Conservation (phyloP, 208 protist species). For the Strigomonas galati region DNA sequence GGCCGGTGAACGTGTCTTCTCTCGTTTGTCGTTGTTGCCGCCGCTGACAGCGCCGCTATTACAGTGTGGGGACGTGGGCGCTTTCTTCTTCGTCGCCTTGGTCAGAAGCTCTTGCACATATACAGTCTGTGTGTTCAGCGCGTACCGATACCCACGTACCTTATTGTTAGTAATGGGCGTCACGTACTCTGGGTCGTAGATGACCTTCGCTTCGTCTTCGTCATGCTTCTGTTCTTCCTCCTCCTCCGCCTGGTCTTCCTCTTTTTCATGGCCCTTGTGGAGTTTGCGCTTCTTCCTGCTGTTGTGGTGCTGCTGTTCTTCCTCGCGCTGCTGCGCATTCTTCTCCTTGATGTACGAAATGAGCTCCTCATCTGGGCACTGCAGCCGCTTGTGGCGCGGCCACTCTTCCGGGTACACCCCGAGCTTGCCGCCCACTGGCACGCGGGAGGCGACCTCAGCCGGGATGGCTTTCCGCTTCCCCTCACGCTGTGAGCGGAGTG, state of each 20-base stretch:
- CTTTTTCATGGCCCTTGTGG: too few relatives aligned
- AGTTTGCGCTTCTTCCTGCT: too few relatives aligned
- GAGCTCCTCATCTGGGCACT: slow-evolving; percentile 68
- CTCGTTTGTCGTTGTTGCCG: background rate
- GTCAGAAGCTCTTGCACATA: slow-evolving; percentile 54
- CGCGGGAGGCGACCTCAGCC: slow-evolving; percentile 24
- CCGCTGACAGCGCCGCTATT: background rate
- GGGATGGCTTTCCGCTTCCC: slow-evolving; percentile 25
- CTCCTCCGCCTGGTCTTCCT: background rate
- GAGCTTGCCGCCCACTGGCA: slow-evolving; percentile 67
- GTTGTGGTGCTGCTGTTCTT: too few relatives aligned
- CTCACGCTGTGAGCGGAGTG: background rate
- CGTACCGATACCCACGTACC: slow-evolving; percentile 68
- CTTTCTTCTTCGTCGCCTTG: background rate
- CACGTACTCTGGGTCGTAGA: slow-evolving; percentile 24
- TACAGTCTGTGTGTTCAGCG: slow-evolving; percentile 46
- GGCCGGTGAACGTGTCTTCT: background rate
- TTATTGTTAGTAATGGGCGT: slow-evolving; percentile 46
- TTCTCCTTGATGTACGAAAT: slow-evolving; percentile 22
- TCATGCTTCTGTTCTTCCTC: background rate
- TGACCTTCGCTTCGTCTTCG: background rate
- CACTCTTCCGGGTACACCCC: slow-evolving; percentile 55
- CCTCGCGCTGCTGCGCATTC: too few relatives aligned
- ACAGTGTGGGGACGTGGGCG: background rate
- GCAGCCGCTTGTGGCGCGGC: slow-evolving; percentile 51